These are phyloP conservation scores for Tetrapisispora fleetii DNA, from an alignment of 805 yeast genomes.

Conservation along the genomic window DNA sequence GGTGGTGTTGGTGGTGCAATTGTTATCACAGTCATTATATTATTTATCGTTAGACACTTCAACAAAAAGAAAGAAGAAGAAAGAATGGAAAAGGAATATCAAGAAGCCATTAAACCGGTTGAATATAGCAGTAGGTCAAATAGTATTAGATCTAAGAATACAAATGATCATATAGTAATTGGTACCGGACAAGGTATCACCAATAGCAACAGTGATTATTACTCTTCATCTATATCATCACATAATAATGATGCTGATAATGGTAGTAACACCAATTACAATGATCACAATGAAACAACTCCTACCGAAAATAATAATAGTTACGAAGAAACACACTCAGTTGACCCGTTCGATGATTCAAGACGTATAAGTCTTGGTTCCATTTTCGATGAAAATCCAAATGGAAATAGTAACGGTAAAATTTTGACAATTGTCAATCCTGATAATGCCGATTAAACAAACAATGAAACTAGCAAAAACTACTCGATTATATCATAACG, in stretches of 20 bases:
- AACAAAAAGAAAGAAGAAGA: constrained; percentile 35
- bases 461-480: neutral
- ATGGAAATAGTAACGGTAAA: constrained; percentile 47
- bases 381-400: constrained; percentile 71
- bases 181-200: neutral
- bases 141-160: constrained; percentile 1
- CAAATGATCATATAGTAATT: neutral
- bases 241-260: constrained; percentile 12
- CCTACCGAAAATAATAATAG: constrained; percentile 4
- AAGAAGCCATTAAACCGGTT: constrained; percentile 44
- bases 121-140: constrained; percentile 17
- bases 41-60: constrained; percentile 32
- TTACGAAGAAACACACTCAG: constrained; percentile 1
- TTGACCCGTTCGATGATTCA: constrained; percentile 66
- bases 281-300: neutral
- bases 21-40: constrained; percentile 31
- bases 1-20: constrained; percentile 45
- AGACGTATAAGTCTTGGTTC: constrained; percentile 80
- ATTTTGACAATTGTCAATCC: constrained; percentile 84
- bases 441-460: constrained; percentile 36
- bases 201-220: constrained; percentile 24
- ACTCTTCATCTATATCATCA: constrained; percentile 11
- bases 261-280: neutral
- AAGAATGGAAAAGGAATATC: constrained; percentile 47
- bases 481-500: neutral